A percentile compares a stretch with the other conserved stretches of the same genome.
These are phyloP conservation scores for Gyromitra esculenta DNA, from an alignment of 2,329 filamentous ascomycete species.

Conservation along the genomic window DNA sequence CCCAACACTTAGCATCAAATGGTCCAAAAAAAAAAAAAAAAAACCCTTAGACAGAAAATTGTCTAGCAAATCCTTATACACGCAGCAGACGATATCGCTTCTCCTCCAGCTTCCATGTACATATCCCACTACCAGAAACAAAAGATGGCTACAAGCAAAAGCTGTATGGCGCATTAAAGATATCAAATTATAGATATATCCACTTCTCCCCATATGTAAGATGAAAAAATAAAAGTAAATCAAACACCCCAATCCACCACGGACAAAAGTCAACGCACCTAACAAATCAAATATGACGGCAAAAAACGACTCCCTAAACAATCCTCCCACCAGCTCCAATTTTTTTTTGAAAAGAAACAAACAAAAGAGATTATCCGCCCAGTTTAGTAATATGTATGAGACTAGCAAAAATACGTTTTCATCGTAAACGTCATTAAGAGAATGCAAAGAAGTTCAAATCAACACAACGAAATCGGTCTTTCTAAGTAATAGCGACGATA, in stretches of 20 bases:
- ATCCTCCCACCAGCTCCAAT: slow-evolving; percentile 39
- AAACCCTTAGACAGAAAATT: not conserved
- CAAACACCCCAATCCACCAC: slow-evolving; percentile 26
- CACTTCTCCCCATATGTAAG: slow-evolving; percentile 4
- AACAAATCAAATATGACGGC: slow-evolving; percentile 24
- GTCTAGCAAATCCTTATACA: not conserved
- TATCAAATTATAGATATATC: slow-evolving; percentile 20
- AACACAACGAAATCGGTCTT: slow-evolving; percentile 14
- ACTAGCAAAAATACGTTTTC: slow-evolving; percentile 38
- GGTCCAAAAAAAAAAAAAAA: not conserved
- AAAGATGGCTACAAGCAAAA: slow-evolving; percentile 6
- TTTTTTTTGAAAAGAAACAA: slow-evolving; percentile 31
- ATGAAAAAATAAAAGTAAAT: slow-evolving; percentile 13
- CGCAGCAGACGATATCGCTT: not conserved
- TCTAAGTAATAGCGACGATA: slow-evolving; percentile 7
- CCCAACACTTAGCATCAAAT: not conserved
- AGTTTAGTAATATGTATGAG: slow-evolving; percentile 44
- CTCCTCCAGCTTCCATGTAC: not conserved
- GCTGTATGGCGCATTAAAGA: slow-evolving; percentile 18
- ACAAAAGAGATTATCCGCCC: slow-evolving; percentile 46
- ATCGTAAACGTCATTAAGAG: slow-evolving; percentile 45
- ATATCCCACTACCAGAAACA: slow-evolving; percentile 1
- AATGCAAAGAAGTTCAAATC: slow-evolving; percentile 30
- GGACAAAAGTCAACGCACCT: slow-evolving; percentile 29
- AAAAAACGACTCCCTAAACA: slow-evolving; percentile 38